A percentile compares a stretch with the other conserved stretches of the same genome.
phyloP scores from a whole-genome alignment of 78 protist species.

The Dictyostelium capitatum region DNA sequence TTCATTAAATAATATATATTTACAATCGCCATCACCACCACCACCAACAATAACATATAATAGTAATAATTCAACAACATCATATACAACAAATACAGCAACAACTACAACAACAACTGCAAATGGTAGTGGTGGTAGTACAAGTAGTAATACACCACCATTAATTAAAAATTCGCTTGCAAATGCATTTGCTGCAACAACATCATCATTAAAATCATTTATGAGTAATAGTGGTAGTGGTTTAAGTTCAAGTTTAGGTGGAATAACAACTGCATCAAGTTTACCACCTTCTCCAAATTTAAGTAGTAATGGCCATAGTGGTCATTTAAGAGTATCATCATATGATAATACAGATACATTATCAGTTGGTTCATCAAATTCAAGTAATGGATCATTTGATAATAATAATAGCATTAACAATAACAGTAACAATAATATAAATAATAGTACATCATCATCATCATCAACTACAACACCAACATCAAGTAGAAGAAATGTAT shows the following conservation, averaged over 20 bases:
- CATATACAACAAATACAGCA: neutral
- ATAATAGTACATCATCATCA: constrained; percentile 10
- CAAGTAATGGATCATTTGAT: neutral
- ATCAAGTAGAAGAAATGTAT: constrained; percentile 14
- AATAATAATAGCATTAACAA: neutral
- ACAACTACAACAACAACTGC: neutral
- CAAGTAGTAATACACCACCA: constrained; percentile 2
- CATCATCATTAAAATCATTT: constrained; percentile 23
- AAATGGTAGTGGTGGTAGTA: neutral
- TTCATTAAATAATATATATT: neutral
- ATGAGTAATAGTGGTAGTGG: constrained; percentile 11
- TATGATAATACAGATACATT: constrained; percentile 4
- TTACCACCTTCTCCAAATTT: constrained; percentile 18
- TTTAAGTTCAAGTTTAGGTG: neutral
- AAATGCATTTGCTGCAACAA: neutral
- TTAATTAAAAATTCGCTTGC: neutral
- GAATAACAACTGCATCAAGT: neutral
- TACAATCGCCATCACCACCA: neutral
- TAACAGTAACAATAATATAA: neutral
- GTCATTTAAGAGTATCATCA: constrained; percentile 34
- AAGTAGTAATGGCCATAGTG: neutral
- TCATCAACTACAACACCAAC: neutral
- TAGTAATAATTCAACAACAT: neutral
- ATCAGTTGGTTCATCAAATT: constrained; percentile 3
- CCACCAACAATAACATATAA: neutral